Percentiles rank a stretch among this genome's conserved stretches.
Conservation (phyloP, 495 filamentous ascomycete species). For the Aspergillus wentii region DNA sequence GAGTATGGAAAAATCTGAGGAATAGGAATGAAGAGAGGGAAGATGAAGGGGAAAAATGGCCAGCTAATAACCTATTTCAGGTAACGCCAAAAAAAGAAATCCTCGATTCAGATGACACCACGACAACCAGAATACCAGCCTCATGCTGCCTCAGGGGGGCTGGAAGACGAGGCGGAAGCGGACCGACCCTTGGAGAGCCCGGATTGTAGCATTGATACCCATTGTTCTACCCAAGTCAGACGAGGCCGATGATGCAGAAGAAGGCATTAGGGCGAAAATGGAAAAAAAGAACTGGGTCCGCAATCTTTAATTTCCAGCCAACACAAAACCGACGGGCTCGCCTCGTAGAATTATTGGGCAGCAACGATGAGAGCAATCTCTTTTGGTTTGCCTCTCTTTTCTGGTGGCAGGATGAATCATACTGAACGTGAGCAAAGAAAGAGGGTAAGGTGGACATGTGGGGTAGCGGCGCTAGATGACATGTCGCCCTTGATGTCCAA, state of each 20-base stretch:
- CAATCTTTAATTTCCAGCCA: slow-evolving; percentile 19
- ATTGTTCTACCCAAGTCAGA: slow-evolving; percentile 12
- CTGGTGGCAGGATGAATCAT: slow-evolving; percentile 17
- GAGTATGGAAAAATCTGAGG: slow-evolving; percentile 16
- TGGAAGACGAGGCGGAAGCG: slow-evolving; percentile 17
- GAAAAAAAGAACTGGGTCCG: slow-evolving; percentile 17
- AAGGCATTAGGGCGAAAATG: slow-evolving; percentile 16
- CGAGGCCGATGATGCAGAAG: slow-evolving; percentile 10
- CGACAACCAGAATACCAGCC: slow-evolving; percentile 9
- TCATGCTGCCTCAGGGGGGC: slow-evolving; percentile 18
- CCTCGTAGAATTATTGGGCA: slow-evolving; percentile 35
- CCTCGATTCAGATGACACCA: too few relatives aligned
- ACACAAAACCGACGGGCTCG: slow-evolving; percentile 27
- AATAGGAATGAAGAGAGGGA: slow-evolving; percentile 5
- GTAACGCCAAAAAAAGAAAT: slow-evolving; percentile 12
- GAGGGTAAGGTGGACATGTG: slow-evolving; percentile 11
- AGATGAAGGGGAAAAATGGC: slow-evolving; percentile 7
- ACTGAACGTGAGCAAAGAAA: slow-evolving; percentile 4
- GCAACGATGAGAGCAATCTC: too few relatives aligned
- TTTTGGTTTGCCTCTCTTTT: too few relatives aligned
- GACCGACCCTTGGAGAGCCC: slow-evolving; percentile 21
- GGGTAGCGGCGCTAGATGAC: slow-evolving; percentile 27
- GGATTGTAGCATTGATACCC: slow-evolving; percentile 32
- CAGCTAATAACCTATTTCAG: slow-evolving; percentile 18
- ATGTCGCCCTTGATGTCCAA: slow-evolving; percentile 31